Evolutionary conservation across 768 basidiomycete genomes (phyloP).

Genomic region (Mycena floridula): DNA sequence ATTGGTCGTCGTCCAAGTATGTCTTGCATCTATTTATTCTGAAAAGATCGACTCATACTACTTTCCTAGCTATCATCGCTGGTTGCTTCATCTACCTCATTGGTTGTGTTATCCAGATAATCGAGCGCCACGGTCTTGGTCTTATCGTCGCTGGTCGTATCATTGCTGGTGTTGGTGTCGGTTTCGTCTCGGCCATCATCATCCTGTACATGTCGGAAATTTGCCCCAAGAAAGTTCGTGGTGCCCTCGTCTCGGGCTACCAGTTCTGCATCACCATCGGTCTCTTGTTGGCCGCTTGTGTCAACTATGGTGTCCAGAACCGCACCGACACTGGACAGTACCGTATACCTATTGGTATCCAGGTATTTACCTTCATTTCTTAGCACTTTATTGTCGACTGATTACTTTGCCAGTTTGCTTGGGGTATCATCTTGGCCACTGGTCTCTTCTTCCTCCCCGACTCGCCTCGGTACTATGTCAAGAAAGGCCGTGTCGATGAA

Average conservation of each 20-base stretch:
- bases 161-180: conserved; percentile 75
- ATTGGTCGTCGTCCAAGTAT: conserved; percentile 49
- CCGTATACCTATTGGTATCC: conserved; percentile 65
- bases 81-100: too few species aligned
- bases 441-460: conserved; percentile 75
- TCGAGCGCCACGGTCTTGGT: too few species aligned
- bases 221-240: conserved; percentile 71
- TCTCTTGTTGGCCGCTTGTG: conserved; percentile 61
- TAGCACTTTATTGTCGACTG: too few species aligned
- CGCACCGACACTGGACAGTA: conserved; percentile 46
- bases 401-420: conserved; percentile 84
- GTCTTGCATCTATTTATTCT: too few species aligned
- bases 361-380: too few species aligned
- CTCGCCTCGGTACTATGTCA: conserved; percentile 76
- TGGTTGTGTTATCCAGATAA: too few species aligned
- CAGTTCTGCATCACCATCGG: conserved; percentile 42
- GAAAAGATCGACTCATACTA: too few species aligned
- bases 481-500: conserved; percentile 52
- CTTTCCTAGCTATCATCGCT: too few species aligned
- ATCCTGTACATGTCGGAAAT: conserved; percentile 41
- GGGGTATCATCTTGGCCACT: conserved; percentile 61
- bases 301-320: conserved; percentile 61
- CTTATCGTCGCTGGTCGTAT: conserved; percentile 62
- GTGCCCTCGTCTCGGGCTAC: conserved; percentile 62
- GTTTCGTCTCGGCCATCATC: conserved; percentile 64